Conservation (phyloP, 441 rosid species). For the Metrosideros polymorpha region DNA sequence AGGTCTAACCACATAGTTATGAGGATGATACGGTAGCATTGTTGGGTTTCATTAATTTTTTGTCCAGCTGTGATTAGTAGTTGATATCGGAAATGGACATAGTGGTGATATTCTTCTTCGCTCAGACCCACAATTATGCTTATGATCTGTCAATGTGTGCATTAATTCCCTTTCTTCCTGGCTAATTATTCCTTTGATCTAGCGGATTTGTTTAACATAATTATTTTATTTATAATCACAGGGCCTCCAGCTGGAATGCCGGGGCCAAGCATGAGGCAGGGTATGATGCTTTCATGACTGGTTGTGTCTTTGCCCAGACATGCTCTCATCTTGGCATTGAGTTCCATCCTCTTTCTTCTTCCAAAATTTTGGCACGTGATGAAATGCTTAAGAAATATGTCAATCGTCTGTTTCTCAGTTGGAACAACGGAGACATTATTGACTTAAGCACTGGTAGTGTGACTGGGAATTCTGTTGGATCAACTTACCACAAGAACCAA, state of each 20-base stretch:
- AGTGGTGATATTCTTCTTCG: not conserved
- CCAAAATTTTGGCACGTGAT: slow-evolving; percentile 29
- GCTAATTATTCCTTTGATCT: not conserved
- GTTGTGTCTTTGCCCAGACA: slow-evolving; percentile 81
- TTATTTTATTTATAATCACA: slow-evolving; percentile 19
- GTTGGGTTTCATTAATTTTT: not conserved
- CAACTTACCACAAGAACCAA: slow-evolving; percentile 6
- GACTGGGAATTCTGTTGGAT: slow-evolving; percentile 22
- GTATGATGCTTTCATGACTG: slow-evolving; percentile 99
- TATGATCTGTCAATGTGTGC: not conserved
- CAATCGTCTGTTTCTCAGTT: slow-evolving; percentile 75
- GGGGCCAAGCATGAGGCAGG: slow-evolving; percentile 98
- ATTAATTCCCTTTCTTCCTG: not conserved
- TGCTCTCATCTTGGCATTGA: slow-evolving; percentile 67
- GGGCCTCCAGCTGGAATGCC: slow-evolving; percentile 66
- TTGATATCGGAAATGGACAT: not conserved
- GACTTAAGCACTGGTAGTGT: slow-evolving; percentile 44
- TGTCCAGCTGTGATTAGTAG: not conserved
- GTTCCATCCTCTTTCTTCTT: slow-evolving; percentile 33
- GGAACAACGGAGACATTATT: slow-evolving; percentile 61
- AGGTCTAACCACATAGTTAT: not conserved
- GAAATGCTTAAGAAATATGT: slow-evolving; percentile 52
- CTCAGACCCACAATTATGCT: not conserved
- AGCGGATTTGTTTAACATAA: not conserved
- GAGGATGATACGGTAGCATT: not conserved